Base-by-base conservation (phyloP, 106 monocot species). In the Dioscorea dumetorum region DNA sequence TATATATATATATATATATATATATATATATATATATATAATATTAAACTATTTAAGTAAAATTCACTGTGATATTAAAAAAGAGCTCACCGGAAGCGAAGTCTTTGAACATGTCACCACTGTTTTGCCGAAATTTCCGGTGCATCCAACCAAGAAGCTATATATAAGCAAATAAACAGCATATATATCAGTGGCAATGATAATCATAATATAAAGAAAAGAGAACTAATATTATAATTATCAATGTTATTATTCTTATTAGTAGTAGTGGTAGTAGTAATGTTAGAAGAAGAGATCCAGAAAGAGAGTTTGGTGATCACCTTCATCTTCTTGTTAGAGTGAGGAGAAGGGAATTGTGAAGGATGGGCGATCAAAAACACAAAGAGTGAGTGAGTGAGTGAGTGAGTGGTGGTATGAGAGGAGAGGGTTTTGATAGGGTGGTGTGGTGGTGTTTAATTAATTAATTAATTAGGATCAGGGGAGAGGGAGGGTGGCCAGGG, bases 71-170 rank as follows among this genome's bases (percentile, higher is more conserved):
- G n/a, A n/a, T n/a, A n/a, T n/a, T n/a, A 22, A 20, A 66, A 35
- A 35, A 17, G 22, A 22, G 20, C 49, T 24, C 54, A 50, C 82
- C 82, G 4, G 57, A 17, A 1, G 58, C 16, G 17, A 52, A 72
- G 31, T 79, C 86, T 22, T 76, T 80, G 41, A 79, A 72, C 4
- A 69, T 74, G 23, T 81, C 85, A 48, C 76, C 64, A 31, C 58
- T 65, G 52, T 76, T 80, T 68, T 88, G 83, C 71, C 81, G 76
- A 57, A 93, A 72, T 69, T 84, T 93, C 8, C 86, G 76, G 57
- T 93, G 88, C 85, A 93, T 86, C 93, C 93, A 93, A 68, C 81
- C 86, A 0, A 89, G 77, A 13, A 93, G 61, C 93, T 93, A 70
- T 22, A 59, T 93, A 70, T 22, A 59, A 11, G 12, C 12, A 59